Evolutionary conservation across 305 asterid species (phyloP), one percentile per base, ranked within the genome.

Genomic region (Fraxinus floribunda): DNA sequence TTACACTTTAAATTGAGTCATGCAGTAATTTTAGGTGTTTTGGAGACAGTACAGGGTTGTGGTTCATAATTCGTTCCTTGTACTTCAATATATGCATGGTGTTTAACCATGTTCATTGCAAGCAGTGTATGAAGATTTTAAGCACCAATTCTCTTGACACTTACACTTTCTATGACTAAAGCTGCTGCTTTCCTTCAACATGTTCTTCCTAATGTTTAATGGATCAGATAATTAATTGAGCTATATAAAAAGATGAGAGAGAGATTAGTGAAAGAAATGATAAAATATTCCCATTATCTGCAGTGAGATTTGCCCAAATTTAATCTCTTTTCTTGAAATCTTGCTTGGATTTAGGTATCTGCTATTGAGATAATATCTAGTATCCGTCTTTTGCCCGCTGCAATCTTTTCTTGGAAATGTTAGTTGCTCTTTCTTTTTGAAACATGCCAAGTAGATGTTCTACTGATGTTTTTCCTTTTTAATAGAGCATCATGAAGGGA

Each of bases 401-500:
- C 70, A 60, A 60, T 60, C 13, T 60, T 66, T 66, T 66, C 36
- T 26, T 66, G 73, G 36, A 66, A 66, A 66, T 66, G 36, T 66
- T 66, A 66, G 36, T 66, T 26, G 34, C 20, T 29, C 34, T 26
- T 66, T 66, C 74, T 77, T 72, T 78, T 79, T 39, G 34, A 36
- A 29, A 29, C 41, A 57, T 60, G 81, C 60, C 78, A 36, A 29
- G 46, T 66, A 55, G 46, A 44, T 80, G 78, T 15, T 78, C 60
- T 84, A 41, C 73, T 30, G 76, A 71, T 55, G 77, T 13, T 71
- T 71, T 16, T 71, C 29, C 22, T 32, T 77, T 77, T 80, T 46
- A 68, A 64, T 75, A 86, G 88, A 78, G 26, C n/a, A 68, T 26
- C 46, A 81, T 36, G 46, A 83, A 81, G 84, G 88, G 85, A 79